phyloP scores from a whole-genome alignment of 169 alveolate genomes.

The Plasmodium chabaudi region DNA sequence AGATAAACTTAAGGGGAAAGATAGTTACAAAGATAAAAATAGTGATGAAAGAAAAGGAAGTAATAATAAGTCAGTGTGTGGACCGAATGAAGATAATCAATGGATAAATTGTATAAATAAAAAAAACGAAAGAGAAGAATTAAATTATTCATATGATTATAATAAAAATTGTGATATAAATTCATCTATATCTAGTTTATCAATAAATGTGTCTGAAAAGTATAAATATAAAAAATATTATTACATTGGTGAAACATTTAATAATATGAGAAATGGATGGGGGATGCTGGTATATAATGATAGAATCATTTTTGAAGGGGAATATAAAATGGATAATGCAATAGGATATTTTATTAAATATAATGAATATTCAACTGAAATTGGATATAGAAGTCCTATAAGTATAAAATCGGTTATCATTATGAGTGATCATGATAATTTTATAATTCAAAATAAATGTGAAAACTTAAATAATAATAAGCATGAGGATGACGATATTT shows the following conservation, averaged over 20 bases:
- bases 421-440: constrained; percentile 73
- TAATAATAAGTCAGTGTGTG: background rate
- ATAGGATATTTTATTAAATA: constrained; percentile 77
- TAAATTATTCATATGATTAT: constrained; percentile 15
- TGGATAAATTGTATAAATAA: background rate
- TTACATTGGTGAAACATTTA: constrained; percentile 79
- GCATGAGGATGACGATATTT: background rate
- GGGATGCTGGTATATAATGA: constrained; percentile 78
- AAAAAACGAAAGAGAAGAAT: background rate
- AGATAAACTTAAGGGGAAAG: constrained; percentile 26
- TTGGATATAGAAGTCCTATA: constrained; percentile 78
- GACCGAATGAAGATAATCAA: background rate
- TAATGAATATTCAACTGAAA: constrained; percentile 67
- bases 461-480: constrained; percentile 34
- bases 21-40: constrained; percentile 15
- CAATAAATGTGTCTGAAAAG: constrained; percentile 21
- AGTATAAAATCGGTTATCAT: constrained; percentile 59
- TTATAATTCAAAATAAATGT: constrained; percentile 51
- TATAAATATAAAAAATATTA: constrained; percentile 55
- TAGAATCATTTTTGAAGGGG: constrained; percentile 80
- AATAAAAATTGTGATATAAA: constrained; percentile 6
- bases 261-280: constrained; percentile 82
- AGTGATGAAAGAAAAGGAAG: background rate
- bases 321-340: constrained; percentile 79
- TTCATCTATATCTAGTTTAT: constrained; percentile 40